Evolutionary conservation across 2,329 filamentous ascomycete species (phyloP).

Genomic region (Chrysoporthe cubensis): DNA sequence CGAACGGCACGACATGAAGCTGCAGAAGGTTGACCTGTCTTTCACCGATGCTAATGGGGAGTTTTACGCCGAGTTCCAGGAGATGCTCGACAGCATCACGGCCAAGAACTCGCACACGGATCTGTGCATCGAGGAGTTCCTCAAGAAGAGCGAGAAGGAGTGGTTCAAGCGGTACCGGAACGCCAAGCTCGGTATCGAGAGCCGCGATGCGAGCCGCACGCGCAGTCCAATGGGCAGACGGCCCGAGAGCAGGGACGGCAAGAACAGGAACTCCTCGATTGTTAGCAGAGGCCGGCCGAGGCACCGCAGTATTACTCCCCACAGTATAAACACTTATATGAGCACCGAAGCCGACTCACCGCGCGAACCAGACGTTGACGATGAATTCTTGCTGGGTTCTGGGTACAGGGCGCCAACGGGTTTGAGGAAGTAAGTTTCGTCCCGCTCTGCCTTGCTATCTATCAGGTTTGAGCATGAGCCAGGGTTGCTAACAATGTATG

Average conservation of each 20-base stretch:
- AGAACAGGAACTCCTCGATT: constrained; percentile 42
- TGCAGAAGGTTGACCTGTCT: constrained; percentile 69
- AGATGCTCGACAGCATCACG: constrained; percentile 56
- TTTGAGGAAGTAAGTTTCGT: constrained; percentile 50
- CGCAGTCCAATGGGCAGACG: constrained; percentile 33
- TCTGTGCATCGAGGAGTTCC: constrained; percentile 67
- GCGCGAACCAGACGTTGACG: constrained; percentile 30
- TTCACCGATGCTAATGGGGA: constrained; percentile 68
- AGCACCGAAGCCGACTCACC: constrained; percentile 29
- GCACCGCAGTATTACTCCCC: constrained; percentile 30
- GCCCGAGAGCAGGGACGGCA: constrained; percentile 39
- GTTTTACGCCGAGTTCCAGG: constrained; percentile 62
- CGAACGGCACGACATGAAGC: constrained; percentile 63
- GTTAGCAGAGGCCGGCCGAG: constrained; percentile 32
- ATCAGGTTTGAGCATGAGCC: background rate
- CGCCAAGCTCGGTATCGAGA: constrained; percentile 58
- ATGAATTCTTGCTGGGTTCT: constrained; percentile 58
- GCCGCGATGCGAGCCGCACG: constrained; percentile 42
- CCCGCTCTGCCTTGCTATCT: background rate
- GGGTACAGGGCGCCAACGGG: constrained; percentile 62
- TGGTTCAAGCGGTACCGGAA: constrained; percentile 66
- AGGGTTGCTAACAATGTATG: constrained; percentile 10
- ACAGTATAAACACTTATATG: constrained; percentile 29
- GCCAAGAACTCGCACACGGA: constrained; percentile 61
- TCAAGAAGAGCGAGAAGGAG: constrained; percentile 68